phyloP scores from a whole-genome alignment of 1,139 yeast species.

The Candida glucosophila region DNA sequence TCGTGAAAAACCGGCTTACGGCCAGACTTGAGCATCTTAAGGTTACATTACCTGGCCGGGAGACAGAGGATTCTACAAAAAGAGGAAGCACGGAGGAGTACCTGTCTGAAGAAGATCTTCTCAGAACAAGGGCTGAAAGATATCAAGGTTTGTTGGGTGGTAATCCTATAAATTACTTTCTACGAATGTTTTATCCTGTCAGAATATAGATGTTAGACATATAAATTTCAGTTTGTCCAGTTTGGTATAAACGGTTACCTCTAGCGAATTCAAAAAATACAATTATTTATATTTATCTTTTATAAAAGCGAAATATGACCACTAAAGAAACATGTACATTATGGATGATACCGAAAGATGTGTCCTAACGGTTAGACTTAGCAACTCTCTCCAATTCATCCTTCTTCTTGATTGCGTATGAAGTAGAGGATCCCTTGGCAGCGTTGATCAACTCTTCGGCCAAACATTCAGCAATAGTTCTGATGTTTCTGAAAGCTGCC shows the following conservation, averaged over 20 bases:
- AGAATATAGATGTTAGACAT: slow-evolving; percentile 13
- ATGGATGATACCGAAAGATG: slow-evolving; percentile 10
- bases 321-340: slow-evolving; percentile 12
- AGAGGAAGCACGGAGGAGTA: slow-evolving; percentile 5
- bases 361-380: slow-evolving; percentile 97
- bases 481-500: slow-evolving; percentile 99
- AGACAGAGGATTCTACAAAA: slow-evolving; percentile 8
- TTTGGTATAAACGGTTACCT: slow-evolving; percentile 3
- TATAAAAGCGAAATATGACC: slow-evolving; percentile 8
- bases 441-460: slow-evolving; percentile 99
- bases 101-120: slow-evolving; percentile 3
- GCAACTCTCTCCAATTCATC: slow-evolving; percentile 99
- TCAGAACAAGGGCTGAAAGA: too few relatives aligned
- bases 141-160: too few relatives aligned
- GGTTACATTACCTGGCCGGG: slow-evolving; percentile 3
- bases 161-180: too few relatives aligned
- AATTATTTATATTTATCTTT: slow-evolving; percentile 11
- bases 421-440: slow-evolving; percentile 99
- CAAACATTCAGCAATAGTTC: slow-evolving; percentile 99
- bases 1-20: slow-evolving; percentile 12
- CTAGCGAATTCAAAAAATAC: too few relatives aligned
- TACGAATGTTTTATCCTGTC: slow-evolving; percentile 18
- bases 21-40: slow-evolving; percentile 8
- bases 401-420: slow-evolving; percentile 99
- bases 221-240: too few relatives aligned